Conservation (phyloP, 805 yeast genomes). For the Sugiyamaella chiloensis region DNA sequence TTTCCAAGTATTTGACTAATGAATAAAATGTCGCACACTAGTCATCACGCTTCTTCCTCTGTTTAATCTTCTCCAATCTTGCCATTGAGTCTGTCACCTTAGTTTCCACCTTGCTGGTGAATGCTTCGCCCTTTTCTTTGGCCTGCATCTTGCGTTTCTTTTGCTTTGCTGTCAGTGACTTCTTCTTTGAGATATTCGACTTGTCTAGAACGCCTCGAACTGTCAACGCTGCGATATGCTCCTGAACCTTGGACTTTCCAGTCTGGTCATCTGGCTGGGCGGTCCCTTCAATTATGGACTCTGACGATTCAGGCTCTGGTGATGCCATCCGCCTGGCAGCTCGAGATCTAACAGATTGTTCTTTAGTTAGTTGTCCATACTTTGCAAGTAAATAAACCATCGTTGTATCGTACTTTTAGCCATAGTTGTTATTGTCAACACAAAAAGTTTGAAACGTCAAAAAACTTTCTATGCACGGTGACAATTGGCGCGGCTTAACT, state of each 20-base stretch:
- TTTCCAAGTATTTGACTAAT: background rate
- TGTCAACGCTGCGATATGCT: constrained; percentile 26
- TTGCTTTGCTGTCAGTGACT: constrained; percentile 23
- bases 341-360: constrained; percentile 17
- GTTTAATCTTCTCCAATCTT: constrained; percentile 26
- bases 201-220: constrained; percentile 22
- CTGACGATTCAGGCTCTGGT: constrained; percentile 16
- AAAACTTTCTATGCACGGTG: background rate
- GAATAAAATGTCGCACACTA: background rate
- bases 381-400: too few species aligned
- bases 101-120: constrained; percentile 28
- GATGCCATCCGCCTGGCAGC: constrained; percentile 19
- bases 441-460: background rate
- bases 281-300: too few species aligned
- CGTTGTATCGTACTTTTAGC: constrained; percentile 13
- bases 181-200: constrained; percentile 16
- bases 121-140: constrained; percentile 20
- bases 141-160: constrained; percentile 20
- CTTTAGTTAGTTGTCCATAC: too few species aligned
- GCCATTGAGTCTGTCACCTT: constrained; percentile 29
- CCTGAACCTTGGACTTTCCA: constrained; percentile 27
- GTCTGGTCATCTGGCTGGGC: constrained; percentile 2
- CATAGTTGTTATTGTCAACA: constrained; percentile 1
- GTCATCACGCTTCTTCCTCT: constrained; percentile 21
- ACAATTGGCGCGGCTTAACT: background rate